Evolutionary conservation across 129 eudicot genomes (phyloP).

Genomic region (Tagetes erecta): DNA sequence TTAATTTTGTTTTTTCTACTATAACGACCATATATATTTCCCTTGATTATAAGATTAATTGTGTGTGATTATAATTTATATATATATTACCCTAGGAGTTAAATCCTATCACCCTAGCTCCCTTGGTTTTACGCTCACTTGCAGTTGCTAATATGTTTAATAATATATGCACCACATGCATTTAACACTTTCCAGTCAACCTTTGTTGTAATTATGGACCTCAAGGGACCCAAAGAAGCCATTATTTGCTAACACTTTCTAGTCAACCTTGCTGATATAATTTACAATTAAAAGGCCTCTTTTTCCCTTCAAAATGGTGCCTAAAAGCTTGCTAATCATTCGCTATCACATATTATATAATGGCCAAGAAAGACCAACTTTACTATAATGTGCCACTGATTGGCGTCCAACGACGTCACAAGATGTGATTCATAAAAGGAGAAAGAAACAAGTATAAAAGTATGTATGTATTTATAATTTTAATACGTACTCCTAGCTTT

Average conservation of each 20-base stretch:
- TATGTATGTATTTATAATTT: constrained; percentile 15
- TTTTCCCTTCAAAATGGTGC: constrained; percentile 32
- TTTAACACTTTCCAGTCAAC: constrained; percentile 27
- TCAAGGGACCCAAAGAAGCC: constrained; percentile 22
- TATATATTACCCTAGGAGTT: neutral
- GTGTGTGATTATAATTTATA: neutral
- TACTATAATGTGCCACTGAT: constrained; percentile 44
- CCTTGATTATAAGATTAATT: neutral
- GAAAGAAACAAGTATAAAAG: constrained; percentile 29
- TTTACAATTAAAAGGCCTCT: constrained; percentile 28
- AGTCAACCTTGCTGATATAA: neutral
- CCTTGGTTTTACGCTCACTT: neutral
- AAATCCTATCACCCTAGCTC: neutral
- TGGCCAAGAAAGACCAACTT: constrained; percentile 41
- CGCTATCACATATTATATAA: constrained; percentile 34
- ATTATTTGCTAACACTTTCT: constrained; percentile 15
- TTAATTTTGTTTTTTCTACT: too few species aligned
- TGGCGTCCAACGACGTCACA: constrained; percentile 45
- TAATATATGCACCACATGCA: neutral
- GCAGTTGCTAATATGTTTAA: neutral
- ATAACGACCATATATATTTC: too few species aligned
- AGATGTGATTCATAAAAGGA: constrained; percentile 31
- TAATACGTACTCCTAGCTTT: constrained; percentile 24
- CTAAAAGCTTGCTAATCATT: constrained; percentile 38
- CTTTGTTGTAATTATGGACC: constrained; percentile 10